Conservation (phyloP, 2,329 filamentous ascomycete genomes). For the Diaporthe longicolla region DNA sequence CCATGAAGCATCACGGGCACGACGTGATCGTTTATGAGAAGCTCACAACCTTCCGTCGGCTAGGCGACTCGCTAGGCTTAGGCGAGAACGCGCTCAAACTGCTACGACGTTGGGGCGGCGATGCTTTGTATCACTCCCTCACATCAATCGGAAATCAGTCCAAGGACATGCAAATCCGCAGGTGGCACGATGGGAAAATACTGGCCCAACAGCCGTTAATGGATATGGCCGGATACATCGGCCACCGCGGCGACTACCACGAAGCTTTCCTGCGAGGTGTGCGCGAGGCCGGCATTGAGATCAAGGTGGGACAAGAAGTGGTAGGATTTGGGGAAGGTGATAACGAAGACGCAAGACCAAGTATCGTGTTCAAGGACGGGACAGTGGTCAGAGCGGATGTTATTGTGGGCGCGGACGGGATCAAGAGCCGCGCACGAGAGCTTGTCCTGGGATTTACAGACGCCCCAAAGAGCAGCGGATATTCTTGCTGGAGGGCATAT, state of each 20-base stretch:
- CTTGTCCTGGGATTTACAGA: conserved; percentile 67
- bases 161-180: conserved; percentile 61
- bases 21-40: conserved; percentile 60
- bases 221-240: conserved; percentile 65
- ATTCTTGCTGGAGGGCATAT: conserved; percentile 67
- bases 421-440: conserved; percentile 64
- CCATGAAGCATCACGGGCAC: conserved; percentile 62
- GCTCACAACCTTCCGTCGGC: conserved; percentile 57
- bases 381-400: conserved; percentile 59
- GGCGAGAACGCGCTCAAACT: conserved; percentile 63
- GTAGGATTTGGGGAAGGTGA: conserved; percentile 54
- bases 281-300: conserved; percentile 55
- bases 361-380: conserved; percentile 53
- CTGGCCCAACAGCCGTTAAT: conserved; percentile 62
- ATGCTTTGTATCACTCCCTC: conserved; percentile 52
- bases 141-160: conserved; percentile 63
- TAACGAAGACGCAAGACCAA: conserved; percentile 44
- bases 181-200: conserved; percentile 62
- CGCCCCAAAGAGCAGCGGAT: conserved; percentile 66
- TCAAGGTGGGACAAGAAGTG: conserved; percentile 57
- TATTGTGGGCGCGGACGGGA: conserved; percentile 66
- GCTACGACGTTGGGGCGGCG: conserved; percentile 60
- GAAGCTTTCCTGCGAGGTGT: conserved; percentile 57
- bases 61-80: conserved; percentile 60
- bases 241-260: conserved; percentile 61